These are phyloP conservation scores for Aspergillus hortae DNA, from an alignment of 2,329 filamentous ascomycete species.

Conservation along the genomic window DNA sequence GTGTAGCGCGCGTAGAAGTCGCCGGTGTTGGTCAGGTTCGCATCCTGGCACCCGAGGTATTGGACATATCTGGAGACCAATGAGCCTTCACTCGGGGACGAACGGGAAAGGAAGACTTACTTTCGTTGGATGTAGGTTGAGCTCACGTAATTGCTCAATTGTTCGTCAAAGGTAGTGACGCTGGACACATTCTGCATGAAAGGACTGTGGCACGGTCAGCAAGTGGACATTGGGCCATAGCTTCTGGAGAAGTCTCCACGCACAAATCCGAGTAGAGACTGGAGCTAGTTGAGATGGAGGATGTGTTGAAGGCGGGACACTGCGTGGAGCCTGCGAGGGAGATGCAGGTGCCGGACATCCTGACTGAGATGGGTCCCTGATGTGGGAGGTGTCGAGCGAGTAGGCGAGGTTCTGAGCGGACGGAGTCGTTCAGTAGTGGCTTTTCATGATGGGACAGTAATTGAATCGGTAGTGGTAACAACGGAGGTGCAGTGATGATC, in stretches of 20 bases:
- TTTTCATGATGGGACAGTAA: background rate
- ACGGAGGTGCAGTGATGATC: background rate
- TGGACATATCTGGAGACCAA: slow-evolving; percentile 65
- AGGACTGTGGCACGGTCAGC: slow-evolving; percentile 55
- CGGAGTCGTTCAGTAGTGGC: background rate
- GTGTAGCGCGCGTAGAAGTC: slow-evolving; percentile 91
- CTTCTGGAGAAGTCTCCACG: slow-evolving; percentile 30
- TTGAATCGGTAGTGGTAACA: background rate
- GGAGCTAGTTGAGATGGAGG: slow-evolving; percentile 66
- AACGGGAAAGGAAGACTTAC: slow-evolving; percentile 49
- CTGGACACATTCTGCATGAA: slow-evolving; percentile 82
- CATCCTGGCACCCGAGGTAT: slow-evolving; percentile 72
- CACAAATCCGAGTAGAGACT: slow-evolving; percentile 63
- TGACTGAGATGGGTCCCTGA: slow-evolving; percentile 8
- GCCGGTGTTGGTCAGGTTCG: slow-evolving; percentile 74
- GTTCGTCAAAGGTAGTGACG: slow-evolving; percentile 71
- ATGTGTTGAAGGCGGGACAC: slow-evolving; percentile 69
- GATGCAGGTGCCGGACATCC: slow-evolving; percentile 50
- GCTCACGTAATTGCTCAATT: slow-evolving; percentile 66
- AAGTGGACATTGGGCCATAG: slow-evolving; percentile 1
- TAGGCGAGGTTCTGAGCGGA: background rate
- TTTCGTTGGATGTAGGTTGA: slow-evolving; percentile 72
- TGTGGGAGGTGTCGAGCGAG: background rate
- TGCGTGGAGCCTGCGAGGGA: slow-evolving; percentile 66
- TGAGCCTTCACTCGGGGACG: background rate